Evolutionary conservation across 2,329 filamentous ascomycete genomes (phyloP), one percentile per base, ranked within the genome.

Genomic region (Aspergillus sp.): DNA sequence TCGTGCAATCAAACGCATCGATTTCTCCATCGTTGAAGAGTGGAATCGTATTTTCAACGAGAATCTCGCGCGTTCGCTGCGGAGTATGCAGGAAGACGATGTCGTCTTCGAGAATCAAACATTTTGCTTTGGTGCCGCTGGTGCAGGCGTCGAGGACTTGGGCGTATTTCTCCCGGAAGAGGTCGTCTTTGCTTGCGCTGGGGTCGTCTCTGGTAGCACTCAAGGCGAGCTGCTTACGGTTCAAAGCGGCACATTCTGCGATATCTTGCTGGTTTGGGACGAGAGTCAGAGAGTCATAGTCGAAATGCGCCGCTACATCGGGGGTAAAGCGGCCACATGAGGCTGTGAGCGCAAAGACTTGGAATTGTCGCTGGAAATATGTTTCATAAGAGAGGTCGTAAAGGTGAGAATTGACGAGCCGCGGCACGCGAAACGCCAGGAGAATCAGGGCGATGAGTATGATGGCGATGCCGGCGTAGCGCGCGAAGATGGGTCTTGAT

Each of bases 331-430:
- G 50, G 22, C 28, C 50, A 43, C 50, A 53, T 8, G 50, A 53
- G 19, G 50, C 4, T 13, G 50, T 53, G 13, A 41, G 31, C 15
- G 38, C 50, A 34, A 25, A 53, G 13, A 23, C 50, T 15, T 53
- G 50, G n/a, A 53, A 53, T 23, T 53, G 50, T 17, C 50, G 17
- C 17, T 53, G 50, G 50, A 53, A 53, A 34, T 53, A 53, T 53
- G 50, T 15, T 23, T 43, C 50, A 22, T 25, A 53, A 34, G 50
- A 53, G 50, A 53, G 31, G 50, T 53, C 50, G 19, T 53, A 41
- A n/a, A 53, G 50, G 22, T 53, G 50, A 23, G 50, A 53, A 19
- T 53, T 30, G n/a, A 53, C 31, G 13, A 53, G 31, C 7, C 28
- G 50, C 19, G 31, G 50, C 13, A 41, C 19, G 31, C 50, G 50